A percentile compares a stretch with the other conserved stretches of the same genome.
Conservation (phyloP, 345 rosid species). For the Brassica carinata region DNA sequence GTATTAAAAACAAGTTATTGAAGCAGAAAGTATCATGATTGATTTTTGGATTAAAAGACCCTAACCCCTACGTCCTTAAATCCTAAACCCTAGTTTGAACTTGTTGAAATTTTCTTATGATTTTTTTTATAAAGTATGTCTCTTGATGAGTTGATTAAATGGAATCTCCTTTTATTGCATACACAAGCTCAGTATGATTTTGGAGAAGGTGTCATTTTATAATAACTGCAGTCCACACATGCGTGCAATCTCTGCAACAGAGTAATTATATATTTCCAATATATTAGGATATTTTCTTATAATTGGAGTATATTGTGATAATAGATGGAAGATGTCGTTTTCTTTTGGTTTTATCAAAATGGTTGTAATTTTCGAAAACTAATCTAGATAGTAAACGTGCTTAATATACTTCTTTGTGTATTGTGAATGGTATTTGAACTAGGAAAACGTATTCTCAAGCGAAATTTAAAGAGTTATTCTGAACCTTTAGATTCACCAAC, state of each 20-base stretch:
- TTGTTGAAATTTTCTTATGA: not conserved
- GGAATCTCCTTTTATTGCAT: slow-evolving; percentile 32
- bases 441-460: not conserved
- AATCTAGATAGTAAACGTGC: not conserved
- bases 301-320: not conserved
- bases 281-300: not conserved
- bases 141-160: not conserved
- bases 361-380: not conserved
- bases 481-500: no score
- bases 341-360: not conserved
- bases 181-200: slow-evolving; percentile 10
- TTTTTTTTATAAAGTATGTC: not conserved
- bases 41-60: not conserved
- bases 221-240: not conserved
- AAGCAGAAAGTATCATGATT: slow-evolving; percentile 7
- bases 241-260: not conserved
- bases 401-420: not conserved
- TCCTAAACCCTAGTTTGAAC: not conserved
- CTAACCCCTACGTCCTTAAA: not conserved
- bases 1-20: not conserved
- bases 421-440: not conserved
- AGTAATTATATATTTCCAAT: not conserved
- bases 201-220: slow-evolving; percentile 30
- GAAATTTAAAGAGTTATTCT: no score
- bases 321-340: not conserved